Base-by-base conservation (phyloP, 768 basidiomycete genomes). In the Kwoniella dejecticola region DNA sequence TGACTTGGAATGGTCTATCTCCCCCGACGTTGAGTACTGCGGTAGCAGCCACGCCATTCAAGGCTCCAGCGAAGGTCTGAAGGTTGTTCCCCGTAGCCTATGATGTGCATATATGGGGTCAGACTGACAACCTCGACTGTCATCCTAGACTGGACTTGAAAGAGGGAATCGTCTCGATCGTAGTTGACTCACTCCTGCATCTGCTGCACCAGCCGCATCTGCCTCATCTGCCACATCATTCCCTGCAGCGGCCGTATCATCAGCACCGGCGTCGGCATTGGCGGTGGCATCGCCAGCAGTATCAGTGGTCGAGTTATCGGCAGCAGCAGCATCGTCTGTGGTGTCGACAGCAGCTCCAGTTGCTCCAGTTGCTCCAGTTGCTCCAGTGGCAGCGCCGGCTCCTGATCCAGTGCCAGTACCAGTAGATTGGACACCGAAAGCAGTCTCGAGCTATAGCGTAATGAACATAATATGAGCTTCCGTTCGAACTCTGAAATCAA, bases 41-140 rank as follows among this genome's bases (percentile, higher is more conserved):
- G 10, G 60, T 49, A 11, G 64, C 57, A 13, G 56, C 38, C 5
- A 60, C 48, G 19, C 69, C 67, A 45, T 64, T 61, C 78, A 71
- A 46, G 1, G 52, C 76, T 26, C 82, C 83, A 62, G 83, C 82
- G 79, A 86, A 86, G 24, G 75, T 82, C 64, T 85, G 85, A 41
- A 85, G 73, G 71, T 85, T 84, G 6, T 57, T 17, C n/a, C 31
- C 45, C 15, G 46, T 26, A 2, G 46, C 24, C 46, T 47, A 19
- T 44, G 19, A 36, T 36, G 7, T 7, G 7, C 7, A 36, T 36
- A 7, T 36, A 36, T 36, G n/a, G n/a, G n/a, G n/a, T n/a, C n/a
- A n/a, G n/a, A n/a, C n/a, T n/a, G n/a, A n/a, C n/a, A n/a, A n/a
- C n/a, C n/a, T n/a, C n/a, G n/a, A n/a, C n/a, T n/a, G n/a, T n/a